phyloP scores from a whole-genome alignment of 2,329 filamentous ascomycete genomes.

The Pseudogymnoascus sp. region DNA sequence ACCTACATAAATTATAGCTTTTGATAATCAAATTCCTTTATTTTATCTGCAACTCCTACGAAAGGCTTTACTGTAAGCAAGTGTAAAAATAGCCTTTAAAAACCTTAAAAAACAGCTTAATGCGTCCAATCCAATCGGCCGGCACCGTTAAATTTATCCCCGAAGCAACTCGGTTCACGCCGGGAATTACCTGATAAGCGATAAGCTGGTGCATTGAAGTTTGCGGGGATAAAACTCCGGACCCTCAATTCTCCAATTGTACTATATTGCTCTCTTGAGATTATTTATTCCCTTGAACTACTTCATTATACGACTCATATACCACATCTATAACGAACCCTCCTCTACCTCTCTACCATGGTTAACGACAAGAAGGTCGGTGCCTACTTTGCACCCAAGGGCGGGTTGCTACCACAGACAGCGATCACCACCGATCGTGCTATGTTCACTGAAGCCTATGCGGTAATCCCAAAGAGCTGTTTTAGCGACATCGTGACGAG shows the following conservation, averaged over 20 bases:
- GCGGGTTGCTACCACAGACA: constrained; percentile 7
- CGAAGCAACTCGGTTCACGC: neutral
- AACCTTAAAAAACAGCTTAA: neutral
- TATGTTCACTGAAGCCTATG: constrained; percentile 8
- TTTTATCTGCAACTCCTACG: too few species aligned
- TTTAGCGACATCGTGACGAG: constrained; percentile 9
- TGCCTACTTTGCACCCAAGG: constrained; percentile 4
- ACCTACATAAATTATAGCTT: too few species aligned
- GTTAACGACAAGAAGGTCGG: constrained; percentile 4
- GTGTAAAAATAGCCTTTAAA: too few species aligned
- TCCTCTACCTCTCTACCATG: neutral
- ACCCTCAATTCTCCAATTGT: neutral
- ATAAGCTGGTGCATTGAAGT: neutral
- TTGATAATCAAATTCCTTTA: neutral
- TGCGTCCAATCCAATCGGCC: neutral
- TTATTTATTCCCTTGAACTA: neutral
- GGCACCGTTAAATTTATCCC: neutral
- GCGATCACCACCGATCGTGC: constrained; percentile 1
- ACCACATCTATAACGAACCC: neutral
- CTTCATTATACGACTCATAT: neutral
- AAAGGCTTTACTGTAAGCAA: too few species aligned
- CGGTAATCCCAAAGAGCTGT: constrained; percentile 2
- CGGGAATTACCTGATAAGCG: neutral
- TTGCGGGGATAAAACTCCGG: neutral
- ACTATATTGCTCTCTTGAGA: neutral